Evolutionary conservation across 495 filamentous ascomycete species (phyloP), one percentile per base, ranked within the genome.

Genomic region (Neurospora sp.): DNA sequence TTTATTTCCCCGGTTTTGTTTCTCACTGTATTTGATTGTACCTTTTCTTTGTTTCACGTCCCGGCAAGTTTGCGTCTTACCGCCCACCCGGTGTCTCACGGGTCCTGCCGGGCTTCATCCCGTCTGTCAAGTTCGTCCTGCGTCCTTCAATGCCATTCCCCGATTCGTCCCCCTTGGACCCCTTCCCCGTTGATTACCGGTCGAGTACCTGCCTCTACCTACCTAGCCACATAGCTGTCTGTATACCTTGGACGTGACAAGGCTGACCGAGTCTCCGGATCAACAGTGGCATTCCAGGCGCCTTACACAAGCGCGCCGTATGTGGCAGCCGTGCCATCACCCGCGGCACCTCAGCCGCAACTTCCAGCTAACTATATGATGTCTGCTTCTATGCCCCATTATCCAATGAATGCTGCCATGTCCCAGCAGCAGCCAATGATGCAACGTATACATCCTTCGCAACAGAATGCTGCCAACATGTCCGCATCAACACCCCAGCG

Each of bases 271-370:
- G 71, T 27, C 39, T 38, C 71, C 53, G 53, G 53, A 65, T 47
- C 69, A 22, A 47, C 78, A 87, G 86, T 87, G 82, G 76, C 85
- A 71, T 89, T 85, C 74, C 87, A 87, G 77, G 80, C 83, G 37
- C 83, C 86, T 39, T 89, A 86, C 75, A 81, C 86, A 12, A 81
- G 80, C 75, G 83, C 86, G 38, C 82, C 87, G 7, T 88, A 87
- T 74, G 83, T 81, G 44, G 77, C 82, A 40, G 81, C 76, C 41
- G 74, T 85, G 22, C 81, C 83, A 9, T 78, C 82, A 12, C 82
- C 84, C 10, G 80, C 82, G 70, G 79, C 80, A 71, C 79, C 81
- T 68, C 82, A 84, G 71, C 79, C 81, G 76, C 81, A 85, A 69
- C 74, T 86, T 70, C 84, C 83, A 61, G 82, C 79, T 61, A 86